Percentiles rank a stretch among this genome's conserved stretches.
Evolutionary conservation across 345 rosid genomes (phyloP).

Genomic region (Combretum micranthum): DNA sequence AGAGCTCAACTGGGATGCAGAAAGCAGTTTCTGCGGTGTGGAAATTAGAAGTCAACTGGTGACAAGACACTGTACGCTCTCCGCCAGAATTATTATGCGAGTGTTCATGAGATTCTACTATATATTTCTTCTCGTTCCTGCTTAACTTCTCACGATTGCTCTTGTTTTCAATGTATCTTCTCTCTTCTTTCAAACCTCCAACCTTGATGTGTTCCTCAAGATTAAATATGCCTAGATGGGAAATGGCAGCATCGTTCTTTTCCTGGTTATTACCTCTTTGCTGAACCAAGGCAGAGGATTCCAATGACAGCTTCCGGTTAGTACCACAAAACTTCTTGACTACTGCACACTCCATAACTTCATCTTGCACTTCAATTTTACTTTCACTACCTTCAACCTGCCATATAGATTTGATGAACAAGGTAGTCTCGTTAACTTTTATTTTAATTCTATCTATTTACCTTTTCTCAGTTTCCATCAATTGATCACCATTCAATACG

Average conservation of each 20-base stretch:
- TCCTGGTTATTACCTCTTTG: conserved; percentile 12
- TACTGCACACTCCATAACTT: conserved; percentile 13
- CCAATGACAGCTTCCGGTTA: conserved; percentile 33
- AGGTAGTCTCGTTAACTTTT: neutral
- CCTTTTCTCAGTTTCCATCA: too few species aligned
- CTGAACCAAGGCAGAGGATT: conserved; percentile 19
- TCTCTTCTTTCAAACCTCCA: conserved; percentile 17
- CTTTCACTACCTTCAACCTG: conserved; percentile 31
- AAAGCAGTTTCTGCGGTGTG: too few species aligned
- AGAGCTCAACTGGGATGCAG: too few species aligned
- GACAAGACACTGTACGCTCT: too few species aligned
- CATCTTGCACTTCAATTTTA: conserved; percentile 18
- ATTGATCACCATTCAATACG: too few species aligned
- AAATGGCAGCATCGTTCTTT: conserved; percentile 10
- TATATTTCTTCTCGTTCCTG: too few species aligned
- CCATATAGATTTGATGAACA: neutral
- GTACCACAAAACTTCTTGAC: conserved; percentile 16
- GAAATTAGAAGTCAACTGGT: too few species aligned
- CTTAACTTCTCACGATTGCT: too few species aligned
- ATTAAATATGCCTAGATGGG: conserved; percentile 1
- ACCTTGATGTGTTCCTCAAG: conserved; percentile 8
- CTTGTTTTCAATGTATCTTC: conserved; percentile 8
- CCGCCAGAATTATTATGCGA: too few species aligned
- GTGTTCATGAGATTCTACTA: too few species aligned
- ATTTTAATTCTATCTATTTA: too few species aligned